Evolutionary conservation across 2,329 filamentous ascomycete species (phyloP).

Genomic region (Aspergillus nomiae): DNA sequence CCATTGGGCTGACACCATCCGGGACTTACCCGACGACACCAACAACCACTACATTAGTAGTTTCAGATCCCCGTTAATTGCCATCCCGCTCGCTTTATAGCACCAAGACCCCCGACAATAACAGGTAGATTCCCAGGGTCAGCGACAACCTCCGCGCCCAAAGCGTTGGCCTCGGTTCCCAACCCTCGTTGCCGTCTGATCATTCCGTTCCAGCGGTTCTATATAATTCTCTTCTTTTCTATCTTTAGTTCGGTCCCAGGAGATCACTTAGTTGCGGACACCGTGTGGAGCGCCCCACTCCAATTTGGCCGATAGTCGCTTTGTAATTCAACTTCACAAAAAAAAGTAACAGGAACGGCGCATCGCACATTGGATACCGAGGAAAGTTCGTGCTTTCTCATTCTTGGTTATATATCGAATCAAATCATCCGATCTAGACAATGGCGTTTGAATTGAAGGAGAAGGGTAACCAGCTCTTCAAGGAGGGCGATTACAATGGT

Average conservation of each 20-base stretch:
- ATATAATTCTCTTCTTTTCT: neutral
- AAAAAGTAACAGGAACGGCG: neutral
- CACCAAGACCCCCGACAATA: neutral
- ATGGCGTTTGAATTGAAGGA: constrained; percentile 45
- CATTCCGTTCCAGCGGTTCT: neutral
- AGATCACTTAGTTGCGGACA: constrained; percentile 11
- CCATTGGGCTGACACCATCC: neutral
- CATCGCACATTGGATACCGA: neutral
- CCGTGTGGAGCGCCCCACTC: constrained; percentile 18
- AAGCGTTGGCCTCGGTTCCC: neutral
- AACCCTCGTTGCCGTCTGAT: neutral
- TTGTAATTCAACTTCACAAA: constrained; percentile 3
- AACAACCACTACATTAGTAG: neutral
- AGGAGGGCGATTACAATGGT: constrained; percentile 46
- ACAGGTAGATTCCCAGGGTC: neutral
- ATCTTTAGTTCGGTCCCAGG: neutral
- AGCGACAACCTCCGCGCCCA: neutral
- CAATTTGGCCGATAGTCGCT: constrained; percentile 5
- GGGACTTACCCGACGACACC: neutral
- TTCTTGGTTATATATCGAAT: neutral
- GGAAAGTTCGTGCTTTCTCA: neutral
- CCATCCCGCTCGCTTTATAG: neutral
- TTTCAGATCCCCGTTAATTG: neutral
- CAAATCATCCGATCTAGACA: neutral
- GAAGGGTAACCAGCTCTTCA: constrained; percentile 50